Evolutionary conservation across 768 basidiomycete species (phyloP), one percentile per base, ranked within the genome.

Genomic region (Clavulina sp.): DNA sequence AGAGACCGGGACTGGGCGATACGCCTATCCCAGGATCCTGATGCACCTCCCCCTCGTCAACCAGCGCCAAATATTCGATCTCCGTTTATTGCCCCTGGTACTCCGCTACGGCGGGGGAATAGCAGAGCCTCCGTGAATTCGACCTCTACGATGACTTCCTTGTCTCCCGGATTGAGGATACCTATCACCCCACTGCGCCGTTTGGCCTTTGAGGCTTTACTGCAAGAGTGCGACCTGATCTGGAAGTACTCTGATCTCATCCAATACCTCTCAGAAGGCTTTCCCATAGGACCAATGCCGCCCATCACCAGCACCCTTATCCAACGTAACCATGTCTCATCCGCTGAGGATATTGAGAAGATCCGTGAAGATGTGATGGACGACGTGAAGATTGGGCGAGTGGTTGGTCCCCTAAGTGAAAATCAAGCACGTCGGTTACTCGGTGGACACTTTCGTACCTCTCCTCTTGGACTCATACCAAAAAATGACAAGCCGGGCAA

Each of bases 371-470:
- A 38, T 19, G 9, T 38, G 9, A 9, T 9, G 9, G 34, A 38
- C 19, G 34, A 38, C 9, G 34, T 38, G 9, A 9, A 38, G 34
- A 9, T 38, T 19, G 19, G 34, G 19, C 34, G 19, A 9, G 19
- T 38, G 34, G 19, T 38, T 9, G 34, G 34, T 19, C 34, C 34
- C 9, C 9, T 38, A 9, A 9, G 9, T 9, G 19, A 9, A 9
- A 9, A 9, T 38, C 9, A 38, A 38, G 34, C 34, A 9, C 9
- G 19, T 9, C 19, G 9, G 19, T 19, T 38, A 19, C 34, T 38
- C 19, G 34, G 34, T 9, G 68, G 70, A 0, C 67, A 63, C 0
- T 70, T 72, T 51, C 69, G 71, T 49, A 63, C 70, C 0, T 70
- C 65, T 0, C 68, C 69, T 0, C 54, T 69, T 1, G 62, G 55